Evolutionary conservation across 192 early-diverging fungal species (phyloP), one percentile per base, ranked within the genome.

Genomic region (Coemansia guatemalensis): DNA sequence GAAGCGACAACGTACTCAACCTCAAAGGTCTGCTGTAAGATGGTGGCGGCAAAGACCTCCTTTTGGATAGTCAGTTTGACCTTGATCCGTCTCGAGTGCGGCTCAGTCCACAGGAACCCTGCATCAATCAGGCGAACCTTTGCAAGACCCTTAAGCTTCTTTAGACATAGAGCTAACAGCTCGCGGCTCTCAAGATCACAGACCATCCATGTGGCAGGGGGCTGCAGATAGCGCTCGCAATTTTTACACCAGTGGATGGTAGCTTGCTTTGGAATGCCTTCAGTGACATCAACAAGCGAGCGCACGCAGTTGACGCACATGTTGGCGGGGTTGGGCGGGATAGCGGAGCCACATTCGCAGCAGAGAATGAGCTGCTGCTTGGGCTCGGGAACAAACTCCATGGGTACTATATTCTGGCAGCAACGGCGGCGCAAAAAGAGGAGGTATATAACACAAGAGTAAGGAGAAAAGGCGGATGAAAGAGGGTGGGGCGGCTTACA

Each of bases 241-340:
- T 93, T 94, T 32, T 89, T 88, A 85, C 97, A 99, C 84, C 92
- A 99, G 71, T 97, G 93, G 24, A 99, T 70, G 25, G 92, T 97
- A 44, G 89, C 91, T 58, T 97, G 93, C 82, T 99, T 99, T 30
- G 97, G 97, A 56, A 96, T 99, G 26, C 95, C 95, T 75, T 99
- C 97, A 9, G 95, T 98, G 69, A 99, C 98, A 70, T 99, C 97
- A 47, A 98, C 94, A 58, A 95, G 91, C 55, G 88, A 91, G 49
- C 95, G 91, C 74, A 99, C 95, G 82, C 97, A 99, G 86, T 94
- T 93, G 64, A 95, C 88, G 79, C 97, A 99, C 94, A 97, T 95
- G 84, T 96, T 97, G 47, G 97, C 94, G 27, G 95, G 91, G 80
- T 99, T 99, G 24, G 97, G 96, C 41, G 94, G 86, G 62, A 96